Evolutionary conservation across 768 basidiomycete genomes (phyloP), one percentile per base, ranked within the genome.

Genomic region (Collybia sp.): DNA sequence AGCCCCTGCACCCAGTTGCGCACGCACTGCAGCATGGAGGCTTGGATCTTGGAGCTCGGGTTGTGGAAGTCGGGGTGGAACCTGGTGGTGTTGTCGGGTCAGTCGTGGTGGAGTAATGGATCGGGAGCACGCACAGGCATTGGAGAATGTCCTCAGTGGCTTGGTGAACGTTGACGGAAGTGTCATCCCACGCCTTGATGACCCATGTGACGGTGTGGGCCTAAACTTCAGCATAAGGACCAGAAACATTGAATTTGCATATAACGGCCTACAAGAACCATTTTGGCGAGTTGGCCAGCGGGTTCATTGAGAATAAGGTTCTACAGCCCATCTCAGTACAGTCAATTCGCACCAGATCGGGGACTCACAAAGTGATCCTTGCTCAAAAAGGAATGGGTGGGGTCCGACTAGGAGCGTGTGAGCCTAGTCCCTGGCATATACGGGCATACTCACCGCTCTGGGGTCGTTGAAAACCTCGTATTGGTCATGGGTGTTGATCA

Each of bases 391-490:
- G 88, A 91, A 60, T 92, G 89, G 2, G 89, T 93, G 2, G 90
- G 90, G 59, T 93, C 90, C 30, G 83, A 86, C 82, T 88, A 54
- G 31, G n/a, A 19, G 40, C 17, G 51, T n/a, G 57, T 41, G 30
- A 41, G 40, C 40, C n/a, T 35, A 31, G 5, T 19, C 6, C 38
- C 13, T 40, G 13, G 42, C 16, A 47, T 62, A 51, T 12, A 58
- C 60, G 5, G 48, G 54, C 60, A 33, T 48, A 72, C 73, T 58
- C 53, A 87, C 85, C 12, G 88, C 85, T 48, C 77, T 68, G 1
- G 88, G 84, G 60, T 92, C 83, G 50, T 93, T 82, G 71, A 93
- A 95, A 3, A 93, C 84, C 67, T 89, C 83, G 53, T 85, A 90
- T 57, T 93, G 91, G 58, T 93, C 91, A 44, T 82, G 73, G 12